Base-by-base conservation (phyloP, 805 yeast genomes). In the Dipodascopsis uninucleata region DNA sequence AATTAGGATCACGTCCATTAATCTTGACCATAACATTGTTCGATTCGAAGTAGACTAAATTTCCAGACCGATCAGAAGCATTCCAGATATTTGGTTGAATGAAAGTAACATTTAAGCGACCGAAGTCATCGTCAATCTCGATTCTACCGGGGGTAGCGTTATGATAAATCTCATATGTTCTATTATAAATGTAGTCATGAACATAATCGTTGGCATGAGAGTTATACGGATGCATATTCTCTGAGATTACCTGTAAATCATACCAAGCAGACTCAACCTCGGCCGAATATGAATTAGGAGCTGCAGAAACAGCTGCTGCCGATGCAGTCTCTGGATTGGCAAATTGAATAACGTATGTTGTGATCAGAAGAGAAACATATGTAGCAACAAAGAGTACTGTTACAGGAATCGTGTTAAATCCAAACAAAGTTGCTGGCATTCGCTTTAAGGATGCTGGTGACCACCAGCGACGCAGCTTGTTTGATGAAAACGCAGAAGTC, bases 1-100 rank as follows among this genome's bases (percentile, higher is more conserved):
- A 64, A 0, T 66, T 56, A 1, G 73, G 66, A 41, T 82, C 68
- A 10, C 69, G 60, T 21, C 96, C 96, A 57, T 78, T 72, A 29
- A 89, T 65, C 59, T 83, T 79, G 5, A 81, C 95, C 31, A 85
- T 58, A n/a, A 89, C 67, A 58, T 89, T 89, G 51, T 85, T 78
- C 42, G 90, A 78, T 62, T 89, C 96, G 60, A 77, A 89, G 65
- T 84, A 87, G n/a, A 78, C 68, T 9, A 84, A 72, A 43, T 79
- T 69, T 3, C 69, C 63, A 31, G 63, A 68, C 0, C 61, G 54
- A n/a, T 74, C 63, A 12, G 60, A 51, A 4, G 66, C 58, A 46
- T 73, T 68, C 53, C 52, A 39, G 14, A 49, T 36, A 34, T 52
- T 50, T 60, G 74, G 75, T 17, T 76, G 80, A 39, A 77, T 68